phyloP scores from a whole-genome alignment of 2,329 filamentous ascomycete species.

The Trichophyton rubrum region DNA sequence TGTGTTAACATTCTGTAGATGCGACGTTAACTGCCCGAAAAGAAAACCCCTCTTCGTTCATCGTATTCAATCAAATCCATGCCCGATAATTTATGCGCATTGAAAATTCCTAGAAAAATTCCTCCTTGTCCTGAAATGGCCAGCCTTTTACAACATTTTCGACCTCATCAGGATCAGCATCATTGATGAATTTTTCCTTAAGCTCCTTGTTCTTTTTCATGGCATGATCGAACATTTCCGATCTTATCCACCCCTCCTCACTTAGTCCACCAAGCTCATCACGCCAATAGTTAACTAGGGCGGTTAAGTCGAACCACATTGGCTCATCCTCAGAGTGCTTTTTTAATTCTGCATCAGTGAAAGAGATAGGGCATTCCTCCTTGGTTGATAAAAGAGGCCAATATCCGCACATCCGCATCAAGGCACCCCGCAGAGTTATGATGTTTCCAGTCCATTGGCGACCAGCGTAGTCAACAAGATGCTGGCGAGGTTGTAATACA shows the following conservation, averaged over 20 bases:
- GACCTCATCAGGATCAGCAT: conserved; percentile 8
- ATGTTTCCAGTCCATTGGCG: conserved; percentile 9
- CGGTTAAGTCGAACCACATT: conserved; percentile 8
- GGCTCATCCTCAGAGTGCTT: conserved; percentile 9
- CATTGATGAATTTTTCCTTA: not conserved
- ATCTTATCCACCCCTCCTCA: conserved; percentile 12
- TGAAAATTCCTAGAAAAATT: not conserved
- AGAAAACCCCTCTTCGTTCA: no score
- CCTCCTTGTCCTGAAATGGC: conserved; percentile 12
- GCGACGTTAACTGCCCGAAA: no score
- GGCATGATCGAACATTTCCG: conserved; percentile 7
- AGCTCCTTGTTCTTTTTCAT: conserved; percentile 8
- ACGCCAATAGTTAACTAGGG: conserved; percentile 10
- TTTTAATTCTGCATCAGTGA: conserved; percentile 7
- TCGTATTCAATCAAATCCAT: no score
- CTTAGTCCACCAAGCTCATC: conserved; percentile 8
- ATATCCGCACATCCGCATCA: conserved; percentile 8
- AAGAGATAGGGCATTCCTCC: conserved; percentile 7
- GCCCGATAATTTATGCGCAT: no score
- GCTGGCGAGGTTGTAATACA: conserved; percentile 2
- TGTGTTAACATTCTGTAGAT: no score
- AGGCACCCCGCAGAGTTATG: conserved; percentile 7
- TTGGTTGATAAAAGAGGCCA: conserved; percentile 8
- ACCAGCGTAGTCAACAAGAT: conserved; percentile 9
- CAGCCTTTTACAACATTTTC: conserved; percentile 7